These are phyloP conservation scores for Dactylellina drechsleri DNA, from an alignment of 2,329 filamentous ascomycete species.

Conservation along the genomic window DNA sequence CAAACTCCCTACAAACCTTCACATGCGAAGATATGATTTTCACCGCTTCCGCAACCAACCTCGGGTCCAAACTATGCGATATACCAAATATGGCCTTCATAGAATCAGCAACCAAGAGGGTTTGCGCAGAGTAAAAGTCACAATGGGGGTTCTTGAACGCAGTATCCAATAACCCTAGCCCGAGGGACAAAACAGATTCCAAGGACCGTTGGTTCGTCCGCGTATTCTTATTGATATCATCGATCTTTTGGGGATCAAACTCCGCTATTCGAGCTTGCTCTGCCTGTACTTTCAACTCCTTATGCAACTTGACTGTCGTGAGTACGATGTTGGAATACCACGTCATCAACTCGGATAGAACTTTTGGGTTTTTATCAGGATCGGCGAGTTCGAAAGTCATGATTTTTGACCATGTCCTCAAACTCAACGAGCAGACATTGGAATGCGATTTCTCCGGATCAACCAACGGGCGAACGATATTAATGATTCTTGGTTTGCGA, in stretches of 20 bases:
- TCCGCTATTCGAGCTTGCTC: slow-evolving; percentile 25
- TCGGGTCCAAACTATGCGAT: slow-evolving; percentile 54
- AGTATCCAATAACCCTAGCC: slow-evolving; percentile 14
- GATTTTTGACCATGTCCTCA: slow-evolving; percentile 72
- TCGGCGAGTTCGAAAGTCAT: slow-evolving; percentile 69
- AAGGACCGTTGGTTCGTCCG: slow-evolving; percentile 16
- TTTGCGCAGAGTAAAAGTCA: slow-evolving; percentile 38
- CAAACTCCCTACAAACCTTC: slow-evolving; percentile 55
- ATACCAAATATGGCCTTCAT: slow-evolving; percentile 35
- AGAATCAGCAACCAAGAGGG: slow-evolving; percentile 6
- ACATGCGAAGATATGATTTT: slow-evolving; percentile 54
- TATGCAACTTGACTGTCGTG: slow-evolving; percentile 69
- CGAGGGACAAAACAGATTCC: slow-evolving; percentile 23
- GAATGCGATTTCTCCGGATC: slow-evolving; percentile 71
- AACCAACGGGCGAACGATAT: slow-evolving; percentile 70
- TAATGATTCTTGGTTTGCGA: slow-evolving; percentile 61
- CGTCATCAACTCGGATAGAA: slow-evolving; percentile 66
- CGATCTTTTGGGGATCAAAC: slow-evolving; percentile 19
- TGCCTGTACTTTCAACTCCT: slow-evolving; percentile 64
- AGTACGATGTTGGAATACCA: slow-evolving; percentile 71
- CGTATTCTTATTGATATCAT: slow-evolving; percentile 18
- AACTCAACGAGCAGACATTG: slow-evolving; percentile 73
- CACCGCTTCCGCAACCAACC: slow-evolving; percentile 56
- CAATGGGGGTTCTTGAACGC: slow-evolving; percentile 27
- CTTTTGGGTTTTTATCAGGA: slow-evolving; percentile 61